These are phyloP conservation scores for Cicer pinnatifidum DNA, from an alignment of 306 rosid species.

Conservation along the genomic window DNA sequence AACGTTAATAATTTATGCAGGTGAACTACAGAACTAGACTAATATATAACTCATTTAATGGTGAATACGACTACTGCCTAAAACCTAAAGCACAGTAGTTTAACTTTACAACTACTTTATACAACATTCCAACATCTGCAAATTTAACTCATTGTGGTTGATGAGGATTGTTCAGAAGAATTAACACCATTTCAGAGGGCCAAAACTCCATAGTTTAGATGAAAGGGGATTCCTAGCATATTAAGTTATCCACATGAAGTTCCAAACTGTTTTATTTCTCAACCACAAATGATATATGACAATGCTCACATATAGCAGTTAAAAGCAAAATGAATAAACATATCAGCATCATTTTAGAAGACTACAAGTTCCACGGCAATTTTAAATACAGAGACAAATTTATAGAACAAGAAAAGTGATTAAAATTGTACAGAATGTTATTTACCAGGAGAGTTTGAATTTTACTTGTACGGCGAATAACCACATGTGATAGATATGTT, in stretches of 20 bases:
- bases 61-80: too few species aligned
- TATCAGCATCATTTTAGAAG: not conserved
- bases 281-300: not conserved
- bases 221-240: not conserved
- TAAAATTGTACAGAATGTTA: constrained; percentile 35
- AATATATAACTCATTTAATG: too few species aligned
- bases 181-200: too few species aligned
- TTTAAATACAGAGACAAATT: not conserved
- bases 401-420: constrained; percentile 26
- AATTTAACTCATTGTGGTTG: too few species aligned
- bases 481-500: constrained; percentile 76
- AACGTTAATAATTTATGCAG: too few species aligned
- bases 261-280: not conserved
- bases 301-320: constrained; percentile 16
- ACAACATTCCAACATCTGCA: too few species aligned
- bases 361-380: constrained; percentile 2
- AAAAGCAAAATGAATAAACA: constrained; percentile 10
- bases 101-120: too few species aligned
- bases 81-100: too few species aligned
- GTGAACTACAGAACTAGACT: too few species aligned
- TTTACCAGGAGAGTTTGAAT: constrained; percentile 71
- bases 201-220: too few species aligned
- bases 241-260: not conserved
- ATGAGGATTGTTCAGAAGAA: too few species aligned
- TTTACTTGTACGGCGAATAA: constrained; percentile 68